Base-by-base conservation (phyloP, 139 green algal species). In the Desmodesmus armatus region DNA sequence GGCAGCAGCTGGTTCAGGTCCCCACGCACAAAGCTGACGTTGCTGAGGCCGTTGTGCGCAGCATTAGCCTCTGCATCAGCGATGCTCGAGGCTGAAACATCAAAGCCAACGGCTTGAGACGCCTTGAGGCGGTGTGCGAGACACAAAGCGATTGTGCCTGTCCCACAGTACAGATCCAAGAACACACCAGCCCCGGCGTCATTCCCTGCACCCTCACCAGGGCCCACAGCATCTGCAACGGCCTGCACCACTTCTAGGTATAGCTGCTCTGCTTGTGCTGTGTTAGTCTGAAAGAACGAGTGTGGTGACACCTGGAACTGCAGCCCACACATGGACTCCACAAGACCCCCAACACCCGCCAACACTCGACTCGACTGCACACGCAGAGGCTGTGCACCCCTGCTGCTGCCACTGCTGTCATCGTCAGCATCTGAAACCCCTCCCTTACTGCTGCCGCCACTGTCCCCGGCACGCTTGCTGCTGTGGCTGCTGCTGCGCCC, bases 221-320 rank as follows among this genome's bases (percentile, higher is more conserved):
- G 11, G 23, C 13, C 29, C 25, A 51, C 47, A 29, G 6, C 47
- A 67, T 44, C 74, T 47, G 58, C 58, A 43, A 60, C 63, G 33
- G 27, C 25, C 53, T 5, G 35, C 60, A 62, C 3, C 33, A 23
- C 78, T 84, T 60, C 79, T 53, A 2, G 63, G 44, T 77, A 84
- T 13, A 75, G 41, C 29, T 72, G 47, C 69, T 96, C 90, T 5
- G 95, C 92, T 80, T 96, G 91, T 2, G 19, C 15, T 0, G 91
- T 94, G 84, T 98, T 98, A 51, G 92, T 94, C 83, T 98, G 95
- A 77, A 98, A 98, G 84, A 98, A 98, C 1, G 90, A 91, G 1
- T 89, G 88, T 0, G 94, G 85, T 0, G 89, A 93, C 0, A 97
- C 85, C 5, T 90, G 75, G 84, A 97, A 96, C 15, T 87, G 75